Evolutionary conservation across 441 rosid genomes (phyloP), one percentile per base, ranked within the genome.

Genomic region (Flueggea neowawraea): DNA sequence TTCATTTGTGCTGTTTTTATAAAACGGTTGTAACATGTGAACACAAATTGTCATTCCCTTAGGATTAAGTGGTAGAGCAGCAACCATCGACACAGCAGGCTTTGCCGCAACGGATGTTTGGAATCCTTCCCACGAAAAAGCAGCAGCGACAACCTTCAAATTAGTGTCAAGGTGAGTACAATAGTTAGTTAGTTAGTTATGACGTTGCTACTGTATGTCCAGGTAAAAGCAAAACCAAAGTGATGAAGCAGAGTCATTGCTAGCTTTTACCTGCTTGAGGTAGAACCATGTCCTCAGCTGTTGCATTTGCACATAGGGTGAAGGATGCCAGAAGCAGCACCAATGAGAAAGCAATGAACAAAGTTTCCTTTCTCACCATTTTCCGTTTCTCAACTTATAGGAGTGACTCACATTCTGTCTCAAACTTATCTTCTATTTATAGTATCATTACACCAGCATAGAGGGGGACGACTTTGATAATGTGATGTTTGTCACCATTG

Each of bases 111-210:
- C 54, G 66, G 14, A 69, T 13, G 33, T 11, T 12, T 6, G 77
- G 75, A 8, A 60, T 17, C 41, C 58, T 65, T 55, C 66, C 66
- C 4, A 52, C 16, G 55, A 71, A 71, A 16, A 7, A 63, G 73
- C 79, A 78, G 68, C 82, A 75, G 32, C 75, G 75, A 69, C 75
- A 72, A 16, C 79, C 79, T 66, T 52, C 60, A 54, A n/a, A n/a
- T n/a, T 57, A 55, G 17, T 36, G 52, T 56, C 12, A 22, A 13
- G 11, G 5, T 9, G 17, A 6, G 6, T 14, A 12, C n/a, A 9
- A 6, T 14, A 32, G 39, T n/a, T 3, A 33, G 4, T 33, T 33
- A 6, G n/a, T n/a, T n/a, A n/a, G n/a, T n/a, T n/a, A n/a, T n/a
- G n/a, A n/a, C n/a, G n/a, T n/a, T n/a, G n/a, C n/a, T n/a, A 33